Evolutionary conservation across 2,329 filamentous ascomycete species (phyloP), one percentile per base, ranked within the genome.

Genomic region (Alternaria atra): DNA sequence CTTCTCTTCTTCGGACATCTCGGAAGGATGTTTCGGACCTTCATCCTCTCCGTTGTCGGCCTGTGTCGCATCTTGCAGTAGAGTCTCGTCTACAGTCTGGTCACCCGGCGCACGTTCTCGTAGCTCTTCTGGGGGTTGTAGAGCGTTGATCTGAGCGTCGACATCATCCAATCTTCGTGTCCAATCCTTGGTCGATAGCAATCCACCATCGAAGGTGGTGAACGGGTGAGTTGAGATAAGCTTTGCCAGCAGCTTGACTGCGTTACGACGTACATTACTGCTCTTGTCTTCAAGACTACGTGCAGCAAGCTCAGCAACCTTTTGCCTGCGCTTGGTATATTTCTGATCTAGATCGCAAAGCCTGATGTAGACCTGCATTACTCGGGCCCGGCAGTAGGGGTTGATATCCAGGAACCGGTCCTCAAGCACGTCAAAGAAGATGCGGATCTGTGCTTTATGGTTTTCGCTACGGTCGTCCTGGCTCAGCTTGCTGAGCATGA

Each of bases 331-430:
- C 80, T 97, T 97, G 37, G 94, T 93, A 72, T 96, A 97, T 76
- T 98, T 98, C 30, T 73, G 64, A 47, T 97, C 93, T n/a, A 98
- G 85, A 58, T 97, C 93, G 72, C 94, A 97, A 12, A 99, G 86
- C 74, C 90, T 94, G 80, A 92, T 87, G 73, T 95, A 97, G 4
- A 98, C 95, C 75, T 99, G 95, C 61, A 99, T 92, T 2, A 93
- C 89, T 69, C 94, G 87, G 79, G 91, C 96, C 73, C 95, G 88
- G 76, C 93, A 97, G 80, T 98, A 99, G 0, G 95, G 96, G 78
- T 98, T 99, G 73, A 97, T 88, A 72, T 99, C 95, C 51, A 98
- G 85, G 79, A 99, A 99, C 12, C 95, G 89, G 80, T 98, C 94
- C 76, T 99, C 94, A 2, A 99, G 84, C 0, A 98, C 94, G 72